A percentile compares a stretch with the other conserved stretches of the same genome.
Evolutionary conservation across 768 basidiomycete species (phyloP).

Genomic region (Suillus lakei): DNA sequence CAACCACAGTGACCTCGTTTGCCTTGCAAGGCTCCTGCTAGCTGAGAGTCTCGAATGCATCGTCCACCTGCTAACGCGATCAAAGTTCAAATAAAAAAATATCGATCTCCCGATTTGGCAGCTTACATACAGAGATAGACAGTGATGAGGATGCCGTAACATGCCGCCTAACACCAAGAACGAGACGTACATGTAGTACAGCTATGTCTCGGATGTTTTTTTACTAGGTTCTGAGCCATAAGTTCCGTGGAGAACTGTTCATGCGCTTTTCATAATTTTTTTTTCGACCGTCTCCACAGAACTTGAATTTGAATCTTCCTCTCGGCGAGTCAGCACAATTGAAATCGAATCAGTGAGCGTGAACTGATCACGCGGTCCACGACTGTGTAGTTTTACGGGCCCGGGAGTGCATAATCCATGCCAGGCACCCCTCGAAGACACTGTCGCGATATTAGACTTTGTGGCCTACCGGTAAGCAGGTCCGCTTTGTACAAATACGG

Average conservation of each 20-base stretch:
- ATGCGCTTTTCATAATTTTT: neutral
- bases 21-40: slow-evolving; percentile 17
- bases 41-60: slow-evolving; percentile 28
- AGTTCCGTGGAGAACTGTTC: slow-evolving; percentile 7
- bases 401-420: neutral
- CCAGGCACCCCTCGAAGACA: slow-evolving; percentile 9
- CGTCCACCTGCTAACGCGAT: slow-evolving; percentile 4
- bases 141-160: slow-evolving; percentile 3
- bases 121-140: neutral
- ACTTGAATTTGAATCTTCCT: slow-evolving; percentile 8
- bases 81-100: slow-evolving; percentile 15
- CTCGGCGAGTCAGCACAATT: neutral
- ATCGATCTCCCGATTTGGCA: slow-evolving; percentile 1
- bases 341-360: neutral
- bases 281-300: slow-evolving; percentile 14
- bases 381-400: neutral
- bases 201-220: slow-evolving; percentile 2
- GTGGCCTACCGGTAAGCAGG: slow-evolving; percentile 44
- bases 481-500: slow-evolving; percentile 42
- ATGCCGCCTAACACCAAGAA: neutral
- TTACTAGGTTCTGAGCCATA: neutral
- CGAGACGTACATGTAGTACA: neutral
- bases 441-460: slow-evolving; percentile 31
- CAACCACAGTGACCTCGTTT: slow-evolving; percentile 42
- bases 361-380: neutral